A percentile compares a stretch with the other conserved stretches of the same genome.
Conservation (phyloP, 768 basidiomycete species). For the Tubosaeta brunneosetosa region DNA sequence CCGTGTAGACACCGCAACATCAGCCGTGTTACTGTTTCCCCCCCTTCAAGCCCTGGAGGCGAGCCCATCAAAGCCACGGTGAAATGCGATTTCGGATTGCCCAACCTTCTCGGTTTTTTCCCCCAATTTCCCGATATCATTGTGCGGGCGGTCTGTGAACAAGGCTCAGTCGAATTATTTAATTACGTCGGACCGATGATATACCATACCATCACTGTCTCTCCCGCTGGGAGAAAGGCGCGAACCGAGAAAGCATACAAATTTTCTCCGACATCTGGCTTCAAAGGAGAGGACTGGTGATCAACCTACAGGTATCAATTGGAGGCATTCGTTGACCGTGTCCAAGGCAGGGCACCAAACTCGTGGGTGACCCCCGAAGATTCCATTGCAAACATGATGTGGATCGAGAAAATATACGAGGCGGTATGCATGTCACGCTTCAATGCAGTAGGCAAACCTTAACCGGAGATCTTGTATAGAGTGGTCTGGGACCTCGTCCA, state of each 20-base stretch:
- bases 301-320: slow-evolving; percentile 51
- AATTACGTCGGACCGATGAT: slow-evolving; percentile 44
- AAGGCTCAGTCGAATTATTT: slow-evolving; percentile 37
- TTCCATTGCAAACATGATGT: slow-evolving; percentile 51
- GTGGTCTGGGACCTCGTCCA: slow-evolving; percentile 33
- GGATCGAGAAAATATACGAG: slow-evolving; percentile 54
- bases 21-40: slow-evolving; percentile 38
- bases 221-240: slow-evolving; percentile 27
- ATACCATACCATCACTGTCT: slow-evolving; percentile 48
- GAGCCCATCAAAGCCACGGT: slow-evolving; percentile 35
- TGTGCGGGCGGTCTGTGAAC: slow-evolving; percentile 40
- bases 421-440: slow-evolving; percentile 33
- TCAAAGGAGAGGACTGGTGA: slow-evolving; percentile 56
- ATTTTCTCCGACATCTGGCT: slow-evolving; percentile 26
- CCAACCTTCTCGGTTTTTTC: slow-evolving; percentile 32
- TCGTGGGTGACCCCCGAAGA: slow-evolving; percentile 54
- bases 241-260: slow-evolving; percentile 44
- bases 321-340: slow-evolving; percentile 58
- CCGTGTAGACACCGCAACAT: slow-evolving; percentile 38
- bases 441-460: not conserved
- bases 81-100: slow-evolving; percentile 30
- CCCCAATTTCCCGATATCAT: slow-evolving; percentile 35
- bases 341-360: slow-evolving; percentile 47
- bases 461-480: slow-evolving; percentile 20
- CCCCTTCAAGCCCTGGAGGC: slow-evolving; percentile 21